These are phyloP conservation scores for Saccharomycopsis sp. DNA, from an alignment of 805 yeast species.

Conservation along the genomic window DNA sequence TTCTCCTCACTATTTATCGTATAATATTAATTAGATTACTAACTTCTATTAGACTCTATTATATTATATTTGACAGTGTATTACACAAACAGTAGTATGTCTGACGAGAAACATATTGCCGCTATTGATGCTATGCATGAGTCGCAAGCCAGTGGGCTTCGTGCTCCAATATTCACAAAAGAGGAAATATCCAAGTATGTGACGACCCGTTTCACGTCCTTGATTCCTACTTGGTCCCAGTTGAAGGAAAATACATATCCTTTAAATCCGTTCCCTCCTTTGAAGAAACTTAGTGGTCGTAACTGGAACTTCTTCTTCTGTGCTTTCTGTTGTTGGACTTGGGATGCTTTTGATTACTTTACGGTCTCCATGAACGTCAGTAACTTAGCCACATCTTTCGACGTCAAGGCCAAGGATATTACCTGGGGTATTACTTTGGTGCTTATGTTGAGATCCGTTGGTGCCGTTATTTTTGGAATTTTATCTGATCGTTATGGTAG, in stretches of 20 bases:
- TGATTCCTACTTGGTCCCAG: constrained; percentile 4
- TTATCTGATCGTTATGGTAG: constrained; percentile 57
- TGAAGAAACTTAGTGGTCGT: constrained; percentile 31
- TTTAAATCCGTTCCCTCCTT: constrained; percentile 40
- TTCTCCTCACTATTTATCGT: neutral
- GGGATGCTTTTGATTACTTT: constrained; percentile 71
- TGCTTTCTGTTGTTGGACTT: constrained; percentile 62
- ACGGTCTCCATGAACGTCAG: constrained; percentile 50
- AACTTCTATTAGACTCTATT: too few relatives aligned
- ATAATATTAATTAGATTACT: too few relatives aligned
- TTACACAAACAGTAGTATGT: too few relatives aligned
- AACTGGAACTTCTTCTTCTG: constrained; percentile 55
- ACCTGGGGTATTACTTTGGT: constrained; percentile 72
- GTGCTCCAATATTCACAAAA: constrained; percentile 34
- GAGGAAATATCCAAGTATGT: constrained; percentile 1
- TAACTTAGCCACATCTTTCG: constrained; percentile 43
- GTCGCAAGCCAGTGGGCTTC: constrained; percentile 19
- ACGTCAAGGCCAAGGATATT: constrained; percentile 39
- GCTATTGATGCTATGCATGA: neutral
- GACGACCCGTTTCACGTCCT: constrained; percentile 5
- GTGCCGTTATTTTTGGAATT: constrained; percentile 55
- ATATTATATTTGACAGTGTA: too few relatives aligned
- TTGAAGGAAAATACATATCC: neutral
- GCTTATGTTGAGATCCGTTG: constrained; percentile 61
- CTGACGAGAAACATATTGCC: neutral